Evolutionary conservation across 164 flowering plant species (phyloP).

Genomic region (Liquidambar formosana): DNA sequence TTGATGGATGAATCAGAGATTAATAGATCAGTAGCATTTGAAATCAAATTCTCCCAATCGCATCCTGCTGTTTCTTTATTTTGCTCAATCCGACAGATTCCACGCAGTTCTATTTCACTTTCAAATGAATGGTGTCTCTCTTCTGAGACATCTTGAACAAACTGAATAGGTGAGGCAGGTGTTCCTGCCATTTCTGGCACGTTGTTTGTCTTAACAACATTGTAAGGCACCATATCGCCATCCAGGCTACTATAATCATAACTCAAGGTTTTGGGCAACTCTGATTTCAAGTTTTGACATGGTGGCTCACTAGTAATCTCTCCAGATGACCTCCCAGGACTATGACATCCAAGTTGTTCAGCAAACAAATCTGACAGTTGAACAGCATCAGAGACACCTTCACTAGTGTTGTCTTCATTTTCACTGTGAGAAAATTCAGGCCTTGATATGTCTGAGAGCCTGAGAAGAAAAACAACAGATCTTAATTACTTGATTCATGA

Average conservation of each 20-base stretch:
- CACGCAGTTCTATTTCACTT: constrained; percentile 17
- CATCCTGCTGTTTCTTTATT: constrained; percentile 13
- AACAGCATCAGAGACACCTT: constrained; percentile 6
- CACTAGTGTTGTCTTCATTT: constrained; percentile 5
- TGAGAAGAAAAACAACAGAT: constrained; percentile 5
- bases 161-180: no score
- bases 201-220: background rate
- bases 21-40: constrained; percentile 20
- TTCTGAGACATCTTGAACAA: background rate
- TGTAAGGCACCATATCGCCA: background rate
- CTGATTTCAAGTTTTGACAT: constrained; percentile 11
- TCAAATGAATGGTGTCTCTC: constrained; percentile 3
- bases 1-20: constrained; percentile 10
- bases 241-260: constrained; percentile 18
- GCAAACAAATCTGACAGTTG: background rate
- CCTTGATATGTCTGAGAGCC: constrained; percentile 21
- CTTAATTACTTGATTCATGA: background rate
- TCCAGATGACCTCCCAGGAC: constrained; percentile 1
- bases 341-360: background rate
- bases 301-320: constrained; percentile 9
- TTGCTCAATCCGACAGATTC: constrained; percentile 5
- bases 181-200: background rate
- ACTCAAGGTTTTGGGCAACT: constrained; percentile 18
- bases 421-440: constrained; percentile 8
- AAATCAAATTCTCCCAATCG: constrained; percentile 12